A percentile compares a stretch with the other conserved stretches of the same genome.
These are phyloP conservation scores for Nigrospora sphaerica DNA, from an alignment of 2,329 filamentous ascomycete species.

Conservation along the genomic window DNA sequence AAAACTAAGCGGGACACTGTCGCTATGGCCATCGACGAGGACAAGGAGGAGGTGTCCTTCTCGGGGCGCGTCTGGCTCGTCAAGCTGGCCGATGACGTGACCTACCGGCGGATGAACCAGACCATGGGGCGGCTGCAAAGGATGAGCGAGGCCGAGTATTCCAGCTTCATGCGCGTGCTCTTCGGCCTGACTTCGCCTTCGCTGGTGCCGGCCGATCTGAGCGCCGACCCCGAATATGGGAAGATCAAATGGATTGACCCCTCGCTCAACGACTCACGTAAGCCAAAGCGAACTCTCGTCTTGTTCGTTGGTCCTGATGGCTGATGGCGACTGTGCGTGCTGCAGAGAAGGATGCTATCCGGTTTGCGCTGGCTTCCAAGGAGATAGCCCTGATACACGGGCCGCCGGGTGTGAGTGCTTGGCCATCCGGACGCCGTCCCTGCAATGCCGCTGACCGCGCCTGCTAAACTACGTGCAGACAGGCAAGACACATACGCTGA, in stretches of 20 bases:
- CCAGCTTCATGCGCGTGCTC: constrained; percentile 52
- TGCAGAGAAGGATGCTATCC: constrained; percentile 54
- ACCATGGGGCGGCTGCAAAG: constrained; percentile 53
- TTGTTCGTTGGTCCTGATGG: background rate
- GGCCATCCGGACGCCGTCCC: no score
- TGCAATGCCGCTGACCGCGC: background rate
- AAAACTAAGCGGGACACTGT: constrained; percentile 52
- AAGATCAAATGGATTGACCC: constrained; percentile 54
- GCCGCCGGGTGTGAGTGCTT: constrained; percentile 61
- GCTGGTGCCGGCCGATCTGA: constrained; percentile 34
- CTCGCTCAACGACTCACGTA: constrained; percentile 52
- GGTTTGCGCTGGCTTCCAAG: constrained; percentile 75
- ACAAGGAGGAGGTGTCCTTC: constrained; percentile 38
- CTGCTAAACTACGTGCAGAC: constrained; percentile 42
- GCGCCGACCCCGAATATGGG: constrained; percentile 31
- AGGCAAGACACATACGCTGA: constrained; percentile 92
- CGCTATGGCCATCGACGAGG: constrained; percentile 63
- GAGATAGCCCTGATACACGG: constrained; percentile 91
- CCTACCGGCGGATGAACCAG: constrained; percentile 57
- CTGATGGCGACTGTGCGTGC: background rate
- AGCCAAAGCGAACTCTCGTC: background rate
- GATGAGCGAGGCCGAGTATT: constrained; percentile 52
- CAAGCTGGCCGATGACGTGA: constrained; percentile 63
- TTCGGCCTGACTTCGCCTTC: constrained; percentile 53
- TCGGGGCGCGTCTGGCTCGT: constrained; percentile 53